phyloP scores from a whole-genome alignment of 2,329 filamentous ascomycete species.

The Calonectria pteridis region DNA sequence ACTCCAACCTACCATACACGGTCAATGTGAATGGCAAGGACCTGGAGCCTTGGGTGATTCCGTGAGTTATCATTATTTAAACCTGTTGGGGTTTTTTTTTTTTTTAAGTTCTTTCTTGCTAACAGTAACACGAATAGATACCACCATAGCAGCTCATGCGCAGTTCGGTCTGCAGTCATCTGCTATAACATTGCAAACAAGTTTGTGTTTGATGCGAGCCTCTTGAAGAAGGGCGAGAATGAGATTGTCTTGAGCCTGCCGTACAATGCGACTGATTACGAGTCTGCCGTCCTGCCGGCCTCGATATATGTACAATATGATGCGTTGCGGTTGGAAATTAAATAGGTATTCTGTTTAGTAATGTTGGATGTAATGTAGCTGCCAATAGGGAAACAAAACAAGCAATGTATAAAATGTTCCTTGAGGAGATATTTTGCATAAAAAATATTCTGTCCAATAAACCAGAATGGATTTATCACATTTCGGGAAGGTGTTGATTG shows the following conservation, averaged over 20 bases:
- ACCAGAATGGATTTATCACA: neutral
- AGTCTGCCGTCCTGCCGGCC: slow-evolving; percentile 67
- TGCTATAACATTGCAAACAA: slow-evolving; percentile 74
- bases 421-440: neutral
- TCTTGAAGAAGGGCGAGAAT: slow-evolving; percentile 66
- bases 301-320: slow-evolving; percentile 75
- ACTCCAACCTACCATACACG: slow-evolving; percentile 64
- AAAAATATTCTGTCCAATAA: neutral
- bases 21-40: slow-evolving; percentile 56
- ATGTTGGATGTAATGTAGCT: neutral
- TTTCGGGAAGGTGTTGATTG: neutral
- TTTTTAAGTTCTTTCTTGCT: neutral
- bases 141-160: slow-evolving; percentile 62
- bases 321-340: slow-evolving; percentile 70
- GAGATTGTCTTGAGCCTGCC: slow-evolving; percentile 69
- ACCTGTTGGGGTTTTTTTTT: neutral
- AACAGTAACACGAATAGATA: slow-evolving; percentile 32
- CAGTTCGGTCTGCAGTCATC: slow-evolving; percentile 68
- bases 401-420: neutral
- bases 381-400: neutral
- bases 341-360: slow-evolving; percentile 19
- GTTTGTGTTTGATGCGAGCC: slow-evolving; percentile 65
- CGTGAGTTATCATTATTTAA: slow-evolving; percentile 51
- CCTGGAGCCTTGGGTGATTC: slow-evolving; percentile 67
- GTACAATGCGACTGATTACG: slow-evolving; percentile 69